Evolutionary conservation across 345 rosid species (phyloP), one percentile per base, ranked within the genome.

Genomic region (Populus simonii): DNA sequence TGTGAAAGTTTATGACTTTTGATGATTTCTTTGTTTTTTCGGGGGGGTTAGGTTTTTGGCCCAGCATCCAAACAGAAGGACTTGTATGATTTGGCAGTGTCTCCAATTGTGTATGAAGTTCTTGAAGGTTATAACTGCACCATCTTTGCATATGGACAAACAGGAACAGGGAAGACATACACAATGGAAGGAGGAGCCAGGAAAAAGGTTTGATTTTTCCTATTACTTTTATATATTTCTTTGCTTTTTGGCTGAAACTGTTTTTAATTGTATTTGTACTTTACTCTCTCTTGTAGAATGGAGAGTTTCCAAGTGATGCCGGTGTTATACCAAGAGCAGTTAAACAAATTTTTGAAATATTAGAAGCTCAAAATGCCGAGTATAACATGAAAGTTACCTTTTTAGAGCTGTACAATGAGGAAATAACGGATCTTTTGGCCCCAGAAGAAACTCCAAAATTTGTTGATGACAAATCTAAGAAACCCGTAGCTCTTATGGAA

Each of bases 111-210:
- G 25, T 88, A 85, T 82, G 98, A 96, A 93, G 99, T 96, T 69
- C 96, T 96, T 49, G 98, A 96, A 83, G 99, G 99, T 71, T 96
- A 96, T 75, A 96, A 96, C 83, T 96, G 98, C 87, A 96, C 99
- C 49, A 96, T 96, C 83, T 96, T 96, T 89, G 99, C 99, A 5
- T 96, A 96, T 79, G 99, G 99, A 70, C 99, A 96, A 82, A 96
- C 98, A 5, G 99, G 98, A 79, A 96, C 98, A 20, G 99, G 99
- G 51, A 96, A 96, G 81, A 96, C 99, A 22, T 96, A 96, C 86
- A 96, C 98, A 1, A 96, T 96, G 99, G 99, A 96, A 88, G 99
- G 99, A 79, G 99, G 97, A 76, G 93, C 90, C 29, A 88, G 99
- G 86, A 96, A 91, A 86, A 96, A 93, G 96, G 98, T 95, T 73